phyloP scores from a whole-genome alignment of 192 early-diverging fungal genomes.

The Coemansia sp. region DNA sequence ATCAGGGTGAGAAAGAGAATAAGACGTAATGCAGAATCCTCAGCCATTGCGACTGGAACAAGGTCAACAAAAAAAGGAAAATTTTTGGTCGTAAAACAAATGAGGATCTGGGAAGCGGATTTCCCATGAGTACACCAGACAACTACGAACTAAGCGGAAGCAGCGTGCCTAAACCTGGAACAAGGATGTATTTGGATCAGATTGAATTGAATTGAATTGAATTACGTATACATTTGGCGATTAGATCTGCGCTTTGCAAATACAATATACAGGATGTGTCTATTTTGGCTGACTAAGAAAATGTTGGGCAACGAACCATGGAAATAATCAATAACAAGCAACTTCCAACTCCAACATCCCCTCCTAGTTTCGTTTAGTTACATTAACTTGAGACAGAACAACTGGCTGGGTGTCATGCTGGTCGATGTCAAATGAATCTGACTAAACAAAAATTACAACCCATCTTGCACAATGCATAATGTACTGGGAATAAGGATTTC shows the following conservation, averaged over 20 bases:
- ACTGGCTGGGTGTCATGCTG: no score
- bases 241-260: not conserved
- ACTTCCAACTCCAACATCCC: no score
- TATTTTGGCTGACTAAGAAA: not conserved
- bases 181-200: not conserved
- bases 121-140: not conserved
- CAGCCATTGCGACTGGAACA: constrained; percentile 1
- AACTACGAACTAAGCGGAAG: no score
- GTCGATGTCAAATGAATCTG: no score
- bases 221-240: not conserved
- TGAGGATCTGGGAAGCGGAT: not conserved
- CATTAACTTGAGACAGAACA: no score
- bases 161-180: not conserved
- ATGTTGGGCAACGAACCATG: no score
- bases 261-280: not conserved
- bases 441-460: not conserved
- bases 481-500: not conserved
- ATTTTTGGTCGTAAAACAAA: not conserved
- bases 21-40: constrained; percentile 1
- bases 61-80: not conserved
- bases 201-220: not conserved
- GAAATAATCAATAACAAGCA: not conserved
- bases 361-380: no score
- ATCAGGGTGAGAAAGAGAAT: not conserved
- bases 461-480: not conserved